Evolutionary conservation across 768 basidiomycete genomes (phyloP), one percentile per base, ranked within the genome.

Genomic region (Udeniomyces megalosporus): DNA sequence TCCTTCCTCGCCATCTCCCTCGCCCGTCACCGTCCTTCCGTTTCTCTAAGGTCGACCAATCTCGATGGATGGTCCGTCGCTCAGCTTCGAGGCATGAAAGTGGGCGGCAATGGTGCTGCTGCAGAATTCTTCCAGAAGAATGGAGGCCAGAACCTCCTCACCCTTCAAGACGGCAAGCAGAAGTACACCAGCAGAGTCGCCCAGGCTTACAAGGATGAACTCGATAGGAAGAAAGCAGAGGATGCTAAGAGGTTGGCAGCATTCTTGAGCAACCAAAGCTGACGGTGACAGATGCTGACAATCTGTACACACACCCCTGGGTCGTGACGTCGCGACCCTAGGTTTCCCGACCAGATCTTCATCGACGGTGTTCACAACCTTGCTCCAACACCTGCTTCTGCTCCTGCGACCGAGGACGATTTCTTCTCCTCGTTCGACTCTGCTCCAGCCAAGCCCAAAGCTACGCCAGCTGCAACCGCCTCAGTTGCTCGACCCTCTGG

Each of bases 391-490:
- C 54, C 71, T 17, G 62, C 67, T 17, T 69, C 70, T 1, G 77
- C 75, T 59, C 38, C 38, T 42, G 77, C 78, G 48, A 75, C 76
- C 0, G 89, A 89, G 57, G 92, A 95, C 10, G 92, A 96, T 71
- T 99, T 99, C 75, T 99, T 96, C 76, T 83, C 88, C 51, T 86
- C 88, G 29, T 97, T 93, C 92, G 90, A 92, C 66, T 93, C 88
- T 0, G 75, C 78, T 22, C 52, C 67, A 6, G 56, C 66, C 32
- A 67, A 65, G 29, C 67, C 73, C 35, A 79, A 24, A 15, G 38
- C 44, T 12, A 24, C 80, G 1, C 68, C 69, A 46, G 78, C 80
- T 15, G 69, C 78, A 4, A 74, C 83, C 12, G 73, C 80, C n/a
- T 76, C 82, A 3, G 76, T 74, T 15, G 48, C 70, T 78, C 80